Evolutionary conservation across 768 basidiomycete genomes (phyloP).

Genomic region (Phaffia tasmanica): DNA sequence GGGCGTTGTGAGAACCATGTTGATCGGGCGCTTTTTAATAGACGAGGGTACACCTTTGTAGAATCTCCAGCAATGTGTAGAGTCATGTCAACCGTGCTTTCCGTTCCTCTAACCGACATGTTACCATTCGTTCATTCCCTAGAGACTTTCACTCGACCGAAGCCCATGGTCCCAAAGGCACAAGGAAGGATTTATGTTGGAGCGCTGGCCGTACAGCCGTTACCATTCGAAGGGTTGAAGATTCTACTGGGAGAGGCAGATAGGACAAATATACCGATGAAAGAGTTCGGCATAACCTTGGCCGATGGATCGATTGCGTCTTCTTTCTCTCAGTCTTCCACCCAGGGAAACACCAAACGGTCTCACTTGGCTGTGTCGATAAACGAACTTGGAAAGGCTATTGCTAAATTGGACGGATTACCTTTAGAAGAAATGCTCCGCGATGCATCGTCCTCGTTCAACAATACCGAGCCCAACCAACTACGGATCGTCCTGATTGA

Average conservation of each 20-base stretch:
- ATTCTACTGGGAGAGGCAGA: conserved; percentile 34
- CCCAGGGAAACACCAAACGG: conserved; percentile 8
- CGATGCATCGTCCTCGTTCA: conserved; percentile 28
- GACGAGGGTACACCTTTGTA: conserved; percentile 37
- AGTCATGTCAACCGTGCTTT: conserved; percentile 33
- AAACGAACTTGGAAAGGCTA: conserved; percentile 37
- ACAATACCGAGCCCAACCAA: conserved; percentile 26
- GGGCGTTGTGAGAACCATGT: conserved; percentile 29
- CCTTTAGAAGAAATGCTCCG: conserved; percentile 25
- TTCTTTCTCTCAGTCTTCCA: conserved; percentile 6
- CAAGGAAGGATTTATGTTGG: conserved; percentile 36
- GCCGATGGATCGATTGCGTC: background rate
- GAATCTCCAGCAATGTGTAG: conserved; percentile 34
- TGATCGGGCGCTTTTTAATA: conserved; percentile 33
- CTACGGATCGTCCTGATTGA: conserved; percentile 32
- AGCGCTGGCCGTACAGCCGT: conserved; percentile 36
- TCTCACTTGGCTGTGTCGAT: conserved; percentile 30
- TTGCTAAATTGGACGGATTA: conserved; percentile 35
- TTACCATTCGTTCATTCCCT: conserved; percentile 34
- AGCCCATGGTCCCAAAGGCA: background rate
- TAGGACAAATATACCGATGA: conserved; percentile 36
- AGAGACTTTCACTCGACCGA: conserved; percentile 31
- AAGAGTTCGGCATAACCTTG: conserved; percentile 32
- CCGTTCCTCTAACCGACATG: conserved; percentile 35
- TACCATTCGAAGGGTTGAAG: conserved; percentile 37